A percentile compares a stretch with the other conserved stretches of the same genome.
phyloP scores from a whole-genome alignment of 108 stramenopile species.

The Cyclotella baltica region DNA sequence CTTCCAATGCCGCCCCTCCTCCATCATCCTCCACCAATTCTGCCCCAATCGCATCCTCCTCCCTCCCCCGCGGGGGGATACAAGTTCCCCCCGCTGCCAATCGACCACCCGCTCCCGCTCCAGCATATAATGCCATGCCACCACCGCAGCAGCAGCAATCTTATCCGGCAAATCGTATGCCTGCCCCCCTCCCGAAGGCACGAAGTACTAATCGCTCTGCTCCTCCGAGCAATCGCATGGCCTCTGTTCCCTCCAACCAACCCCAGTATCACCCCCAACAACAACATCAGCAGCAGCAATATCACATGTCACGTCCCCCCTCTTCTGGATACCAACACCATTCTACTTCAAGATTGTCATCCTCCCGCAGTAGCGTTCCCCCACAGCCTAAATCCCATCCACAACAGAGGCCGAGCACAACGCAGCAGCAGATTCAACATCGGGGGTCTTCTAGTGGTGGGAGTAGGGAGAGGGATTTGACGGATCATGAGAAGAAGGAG shows the following conservation, averaged over 20 bases:
- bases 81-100: neutral
- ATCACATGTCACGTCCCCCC: slow-evolving; percentile 1
- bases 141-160: slow-evolving; percentile 15
- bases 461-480: neutral
- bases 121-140: neutral
- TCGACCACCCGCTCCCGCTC: neutral
- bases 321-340: neutral
- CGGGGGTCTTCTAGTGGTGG: neutral
- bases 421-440: slow-evolving; percentile 19
- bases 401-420: slow-evolving; percentile 3
- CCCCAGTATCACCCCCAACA: slow-evolving; percentile 1
- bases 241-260: slow-evolving; percentile 18
- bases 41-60: neutral
- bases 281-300: slow-evolving; percentile 20
- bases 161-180: slow-evolving; percentile 11
- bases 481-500: slow-evolving; percentile 56
- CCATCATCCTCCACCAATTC: neutral
- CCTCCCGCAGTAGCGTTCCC: neutral
- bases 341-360: neutral
- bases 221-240: slow-evolving; percentile 30
- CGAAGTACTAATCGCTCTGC: slow-evolving; percentile 29
- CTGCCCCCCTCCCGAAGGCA: slow-evolving; percentile 38
- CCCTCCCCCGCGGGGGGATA: neutral
- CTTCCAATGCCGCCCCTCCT: slow-evolving; percentile 17
- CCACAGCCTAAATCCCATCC: neutral